A percentile compares a stretch with the other conserved stretches of the same genome.
Conservation (phyloP, 495 filamentous ascomycete species). For the Extremus antarcticus region DNA sequence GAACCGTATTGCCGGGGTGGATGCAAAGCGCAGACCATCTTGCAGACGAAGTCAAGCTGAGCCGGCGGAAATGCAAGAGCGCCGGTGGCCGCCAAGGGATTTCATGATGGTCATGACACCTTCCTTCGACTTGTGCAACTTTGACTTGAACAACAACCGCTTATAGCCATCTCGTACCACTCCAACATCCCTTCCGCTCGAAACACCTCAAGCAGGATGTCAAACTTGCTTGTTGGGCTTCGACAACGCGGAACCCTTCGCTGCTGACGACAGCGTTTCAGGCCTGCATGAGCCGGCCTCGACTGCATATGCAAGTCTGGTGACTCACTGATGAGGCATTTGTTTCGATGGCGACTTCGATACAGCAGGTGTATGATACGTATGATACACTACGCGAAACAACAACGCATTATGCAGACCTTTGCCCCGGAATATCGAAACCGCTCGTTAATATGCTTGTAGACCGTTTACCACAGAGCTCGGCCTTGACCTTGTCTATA, state of each 20-base stretch:
- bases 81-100: neutral
- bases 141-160: neutral
- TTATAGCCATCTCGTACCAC: neutral
- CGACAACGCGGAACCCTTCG: neutral
- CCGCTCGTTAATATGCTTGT: conserved; percentile 31
- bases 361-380: conserved; percentile 3
- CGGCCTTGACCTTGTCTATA: conserved; percentile 39
- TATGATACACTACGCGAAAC: neutral
- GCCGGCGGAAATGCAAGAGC: neutral
- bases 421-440: conserved; percentile 41
- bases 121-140: neutral
- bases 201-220: too few relatives aligned
- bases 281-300: conserved; percentile 2
- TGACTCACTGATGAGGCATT: conserved; percentile 7
- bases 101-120: neutral
- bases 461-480: conserved; percentile 32
- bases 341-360: neutral
- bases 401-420: conserved; percentile 28
- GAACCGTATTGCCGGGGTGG: neutral
- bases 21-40: neutral
- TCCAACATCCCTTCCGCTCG: too few relatives aligned
- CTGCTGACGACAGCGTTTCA: conserved; percentile 18
- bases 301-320: conserved; percentile 9
- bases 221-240: neutral
- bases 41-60: neutral